Evolutionary conservation across 2,329 filamentous ascomycete species (phyloP).

Genomic region (Pseudocercospora fuligena): DNA sequence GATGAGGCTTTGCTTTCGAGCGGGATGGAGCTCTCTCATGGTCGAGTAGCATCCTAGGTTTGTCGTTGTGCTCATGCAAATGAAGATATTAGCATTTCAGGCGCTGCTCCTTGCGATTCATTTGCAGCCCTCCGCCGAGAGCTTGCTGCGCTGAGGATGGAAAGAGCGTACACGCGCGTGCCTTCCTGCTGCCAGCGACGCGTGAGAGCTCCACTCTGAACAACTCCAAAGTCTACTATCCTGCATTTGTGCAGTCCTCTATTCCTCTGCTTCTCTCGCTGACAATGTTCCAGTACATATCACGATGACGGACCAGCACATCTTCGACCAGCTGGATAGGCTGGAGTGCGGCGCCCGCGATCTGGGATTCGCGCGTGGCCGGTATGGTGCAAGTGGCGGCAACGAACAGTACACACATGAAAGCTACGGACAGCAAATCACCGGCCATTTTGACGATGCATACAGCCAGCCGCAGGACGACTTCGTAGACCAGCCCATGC

Average conservation of each 20-base stretch:
- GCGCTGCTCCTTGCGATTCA: too few species aligned
- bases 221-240: background rate
- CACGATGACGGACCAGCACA: conserved; percentile 29
- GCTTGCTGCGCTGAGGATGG: background rate
- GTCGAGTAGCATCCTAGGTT: background rate
- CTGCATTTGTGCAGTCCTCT: conserved; percentile 3
- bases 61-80: background rate
- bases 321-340: conserved; percentile 38
- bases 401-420: conserved; percentile 20
- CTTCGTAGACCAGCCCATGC: conserved; percentile 23
- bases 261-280: background rate
- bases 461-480: conserved; percentile 17
- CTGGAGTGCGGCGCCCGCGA: conserved; percentile 31
- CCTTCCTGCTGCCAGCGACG: conserved; percentile 11
- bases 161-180: conserved; percentile 15
- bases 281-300: background rate
- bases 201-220: background rate
- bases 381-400: background rate
- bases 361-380: conserved; percentile 8
- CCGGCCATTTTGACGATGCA: background rate
- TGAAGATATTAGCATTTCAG: background rate
- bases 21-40: background rate
- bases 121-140: too few species aligned
- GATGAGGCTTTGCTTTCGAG: background rate
- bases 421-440: conserved; percentile 9